Conservation (phyloP, 495 filamentous ascomycete genomes). For the Evernia prunastri region DNA sequence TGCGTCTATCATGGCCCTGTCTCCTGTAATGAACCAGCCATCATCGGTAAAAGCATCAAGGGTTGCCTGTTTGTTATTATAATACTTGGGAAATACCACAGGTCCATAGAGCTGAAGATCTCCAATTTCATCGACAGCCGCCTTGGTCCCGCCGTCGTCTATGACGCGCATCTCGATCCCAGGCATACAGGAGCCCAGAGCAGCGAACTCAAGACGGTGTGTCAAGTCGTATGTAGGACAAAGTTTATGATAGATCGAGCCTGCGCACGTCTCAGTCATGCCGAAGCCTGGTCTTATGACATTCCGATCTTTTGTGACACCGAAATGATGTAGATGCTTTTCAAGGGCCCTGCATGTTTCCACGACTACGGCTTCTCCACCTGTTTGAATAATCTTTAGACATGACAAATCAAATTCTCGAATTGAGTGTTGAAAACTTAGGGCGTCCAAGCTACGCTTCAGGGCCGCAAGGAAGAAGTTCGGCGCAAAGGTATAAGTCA, state of each 20-base stretch:
- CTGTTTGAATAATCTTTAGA: too few relatives aligned
- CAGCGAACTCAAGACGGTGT: conserved; percentile 28
- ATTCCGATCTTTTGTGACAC: conserved; percentile 30
- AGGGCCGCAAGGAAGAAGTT: background rate
- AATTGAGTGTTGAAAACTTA: too few relatives aligned
- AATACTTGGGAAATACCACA: conserved; percentile 72
- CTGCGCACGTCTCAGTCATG: conserved; percentile 52
- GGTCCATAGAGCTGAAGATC: conserved; percentile 35
- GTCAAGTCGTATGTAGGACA: conserved; percentile 35
- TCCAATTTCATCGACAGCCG: conserved; percentile 18
- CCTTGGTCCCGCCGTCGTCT: background rate
- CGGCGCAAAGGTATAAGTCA: conserved; percentile 42
- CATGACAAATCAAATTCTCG: conserved; percentile 31
- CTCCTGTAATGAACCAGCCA: conserved; percentile 80
- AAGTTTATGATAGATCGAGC: conserved; percentile 36
- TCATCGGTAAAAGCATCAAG: conserved; percentile 62
- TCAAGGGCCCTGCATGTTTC: conserved; percentile 29
- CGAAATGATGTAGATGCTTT: conserved; percentile 29
- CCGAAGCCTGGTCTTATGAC: conserved; percentile 45
- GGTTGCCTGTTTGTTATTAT: conserved; percentile 61
- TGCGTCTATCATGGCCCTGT: conserved; percentile 56
- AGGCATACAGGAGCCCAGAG: conserved; percentile 36
- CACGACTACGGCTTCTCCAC: conserved; percentile 38
- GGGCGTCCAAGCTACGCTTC: too few relatives aligned
- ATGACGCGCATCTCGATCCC: conserved; percentile 41